Evolutionary conservation across 257 asterid genomes (phyloP).

Genomic region (Paulownia fortunei): DNA sequence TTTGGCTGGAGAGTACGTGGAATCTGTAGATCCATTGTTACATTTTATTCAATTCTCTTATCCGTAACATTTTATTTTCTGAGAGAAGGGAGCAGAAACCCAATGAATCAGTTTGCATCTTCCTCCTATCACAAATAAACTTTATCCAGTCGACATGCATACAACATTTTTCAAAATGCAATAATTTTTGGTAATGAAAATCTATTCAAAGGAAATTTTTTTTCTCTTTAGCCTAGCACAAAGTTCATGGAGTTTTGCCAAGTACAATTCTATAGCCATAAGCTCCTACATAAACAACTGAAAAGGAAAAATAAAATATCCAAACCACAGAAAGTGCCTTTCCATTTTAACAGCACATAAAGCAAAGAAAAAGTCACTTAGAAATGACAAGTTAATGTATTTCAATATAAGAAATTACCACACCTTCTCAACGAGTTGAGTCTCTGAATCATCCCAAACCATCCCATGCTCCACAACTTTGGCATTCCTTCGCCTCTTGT

Average conservation of each 20-base stretch:
- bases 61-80: not conserved
- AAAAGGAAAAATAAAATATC: not conserved
- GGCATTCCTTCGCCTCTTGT: conserved; percentile 62
- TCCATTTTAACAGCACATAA: not conserved
- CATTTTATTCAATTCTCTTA: not conserved
- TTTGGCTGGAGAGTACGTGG: not conserved
- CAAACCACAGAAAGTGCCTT: not conserved
- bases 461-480: conserved; percentile 30
- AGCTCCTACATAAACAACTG: not conserved
- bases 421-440: conserved; percentile 44
- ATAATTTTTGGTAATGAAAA: not conserved
- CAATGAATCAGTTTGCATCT: not conserved
- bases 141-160: not conserved
- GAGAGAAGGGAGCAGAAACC: not conserved
- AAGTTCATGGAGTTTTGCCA: not conserved
- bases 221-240: not conserved
- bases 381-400: not conserved
- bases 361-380: not conserved
- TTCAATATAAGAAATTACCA: conserved; percentile 13
- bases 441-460: conserved; percentile 29
- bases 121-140: not conserved
- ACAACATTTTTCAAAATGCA: not conserved
- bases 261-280: not conserved
- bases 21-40: not conserved
- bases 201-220: not conserved